Base-by-base conservation (phyloP, 495 filamentous ascomycete species). In the Penicillium psychrofluorescens region DNA sequence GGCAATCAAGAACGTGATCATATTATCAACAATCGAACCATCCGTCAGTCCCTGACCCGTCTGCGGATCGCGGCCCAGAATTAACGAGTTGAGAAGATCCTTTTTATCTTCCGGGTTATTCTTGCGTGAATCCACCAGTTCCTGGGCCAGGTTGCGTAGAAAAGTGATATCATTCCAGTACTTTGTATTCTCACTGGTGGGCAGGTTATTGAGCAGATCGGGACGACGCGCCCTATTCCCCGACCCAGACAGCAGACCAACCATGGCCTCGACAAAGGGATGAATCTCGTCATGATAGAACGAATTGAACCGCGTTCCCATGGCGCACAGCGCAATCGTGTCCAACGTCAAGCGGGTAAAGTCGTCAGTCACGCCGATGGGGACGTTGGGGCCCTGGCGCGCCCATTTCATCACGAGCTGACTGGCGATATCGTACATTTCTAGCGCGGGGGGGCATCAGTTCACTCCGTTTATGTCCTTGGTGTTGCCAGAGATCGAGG, bases 381-480 rank as follows among this genome's bases (percentile, higher is more conserved):
- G 63, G 12, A 70, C 49, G 3, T 65, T 52, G 0, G 77, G 59
- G 0, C 84, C 85, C 46, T 77, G 71, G 27, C 85, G 76, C 11
- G 81, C 84, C 82, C 83, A 90, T 62, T 88, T 88, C 49, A 86
- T 70, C 8, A 76, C 72, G n/a, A 90, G 64, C 46, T 91, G 85
- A 1, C 64, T 65, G 0, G 80, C 76, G 38, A 88, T 78, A 53
- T 88, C 86, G 45, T 84, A 79, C 85, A 90, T 89, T 43, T 85
- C 81, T 66, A 12, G 2, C 22, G 6, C 4, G 1, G 22, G 22
- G 1, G 22, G 22, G 22, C 22, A 22, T 22, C 22, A 22, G 22
- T 22, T 22, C 22, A 22, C 22, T 22, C 22, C 2, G 22, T 22
- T 22, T 22, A 22, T 22, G 2, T 6, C 4, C 22, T 22, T 22